Conservation (phyloP, 495 filamentous ascomycete species). For the Hypoxylon rickii region DNA sequence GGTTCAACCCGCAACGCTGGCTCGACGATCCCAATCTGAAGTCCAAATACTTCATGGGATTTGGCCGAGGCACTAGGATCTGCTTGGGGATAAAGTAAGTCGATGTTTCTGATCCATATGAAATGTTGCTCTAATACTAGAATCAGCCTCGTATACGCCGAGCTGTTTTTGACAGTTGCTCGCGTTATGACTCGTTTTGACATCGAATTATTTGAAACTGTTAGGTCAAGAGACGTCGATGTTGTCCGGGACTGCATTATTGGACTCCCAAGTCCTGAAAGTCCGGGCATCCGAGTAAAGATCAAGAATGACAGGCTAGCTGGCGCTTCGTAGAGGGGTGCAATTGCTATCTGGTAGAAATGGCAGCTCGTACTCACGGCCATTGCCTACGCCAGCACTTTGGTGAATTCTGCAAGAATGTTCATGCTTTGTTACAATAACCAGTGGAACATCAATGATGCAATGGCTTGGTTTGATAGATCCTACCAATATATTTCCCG, state of each 20-base stretch:
- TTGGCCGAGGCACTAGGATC: background rate
- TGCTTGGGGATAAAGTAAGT: conserved; percentile 7
- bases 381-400: too few species aligned
- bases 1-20: conserved; percentile 9
- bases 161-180: background rate
- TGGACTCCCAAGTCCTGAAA: background rate
- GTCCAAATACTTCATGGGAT: background rate
- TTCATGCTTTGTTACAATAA: too few species aligned
- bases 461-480: too few species aligned
- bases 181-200: background rate
- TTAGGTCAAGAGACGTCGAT: background rate
- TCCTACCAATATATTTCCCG: too few species aligned
- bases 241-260: background rate
- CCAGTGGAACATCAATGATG: too few species aligned
- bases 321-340: too few species aligned
- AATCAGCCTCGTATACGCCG: background rate
- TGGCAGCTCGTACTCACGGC: too few species aligned
- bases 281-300: background rate
- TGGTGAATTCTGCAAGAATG: too few species aligned
- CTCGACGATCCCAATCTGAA: background rate
- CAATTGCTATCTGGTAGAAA: too few species aligned
- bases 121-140: background rate
- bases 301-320: background rate
- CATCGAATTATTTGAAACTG: background rate
- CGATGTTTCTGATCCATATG: too few species aligned